Conservation (phyloP, 345 rosid species). For the Citrus sp. region DNA sequence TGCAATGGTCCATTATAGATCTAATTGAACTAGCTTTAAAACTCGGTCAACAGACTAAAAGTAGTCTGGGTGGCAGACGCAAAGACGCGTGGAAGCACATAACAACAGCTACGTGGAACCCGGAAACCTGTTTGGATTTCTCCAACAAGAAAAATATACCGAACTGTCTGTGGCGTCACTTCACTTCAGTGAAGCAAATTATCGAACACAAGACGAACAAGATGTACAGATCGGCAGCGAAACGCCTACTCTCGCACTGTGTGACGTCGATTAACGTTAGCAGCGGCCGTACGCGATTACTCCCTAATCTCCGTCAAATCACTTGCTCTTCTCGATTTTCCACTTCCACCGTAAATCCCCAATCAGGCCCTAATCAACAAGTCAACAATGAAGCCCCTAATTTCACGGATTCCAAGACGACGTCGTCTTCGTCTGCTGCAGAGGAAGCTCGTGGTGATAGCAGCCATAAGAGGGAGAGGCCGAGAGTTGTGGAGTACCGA, state of each 20-base stretch:
- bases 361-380: slow-evolving; percentile 23
- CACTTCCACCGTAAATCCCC: slow-evolving; percentile 31
- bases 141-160: background rate
- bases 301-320: slow-evolving; percentile 16
- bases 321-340: slow-evolving; percentile 32
- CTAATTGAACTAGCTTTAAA: background rate
- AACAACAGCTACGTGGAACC: slow-evolving; percentile 11
- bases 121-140: background rate
- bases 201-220: background rate
- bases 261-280: slow-evolving; percentile 7
- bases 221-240: slow-evolving; percentile 69
- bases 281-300: slow-evolving; percentile 17
- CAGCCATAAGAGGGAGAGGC: slow-evolving; percentile 40
- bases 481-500: slow-evolving; percentile 43
- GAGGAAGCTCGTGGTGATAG: slow-evolving; percentile 28
- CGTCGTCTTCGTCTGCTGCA: slow-evolving; percentile 28
- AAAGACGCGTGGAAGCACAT: background rate
- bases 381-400: slow-evolving; percentile 17
- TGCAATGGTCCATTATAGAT: background rate
- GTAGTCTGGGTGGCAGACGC: background rate
- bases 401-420: slow-evolving; percentile 34
- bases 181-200: background rate
- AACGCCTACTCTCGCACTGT: slow-evolving; percentile 42
- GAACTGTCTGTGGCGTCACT: background rate
- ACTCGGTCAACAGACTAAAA: too few species aligned